Evolutionary conservation across 768 basidiomycete species (phyloP), one percentile per base, ranked within the genome.

Genomic region (Lactarius akahatsu): DNA sequence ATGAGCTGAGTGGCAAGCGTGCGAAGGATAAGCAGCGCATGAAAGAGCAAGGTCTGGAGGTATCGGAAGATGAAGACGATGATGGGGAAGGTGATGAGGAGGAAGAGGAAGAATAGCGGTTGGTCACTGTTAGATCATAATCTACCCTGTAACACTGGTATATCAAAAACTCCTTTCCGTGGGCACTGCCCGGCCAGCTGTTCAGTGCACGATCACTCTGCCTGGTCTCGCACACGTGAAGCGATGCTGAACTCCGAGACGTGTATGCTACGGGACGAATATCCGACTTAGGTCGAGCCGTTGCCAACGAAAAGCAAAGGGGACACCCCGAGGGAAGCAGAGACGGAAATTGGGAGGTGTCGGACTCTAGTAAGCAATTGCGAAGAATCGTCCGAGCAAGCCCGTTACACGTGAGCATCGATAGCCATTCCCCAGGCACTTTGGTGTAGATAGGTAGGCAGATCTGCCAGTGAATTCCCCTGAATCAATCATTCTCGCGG

Each of bases 1-100:
- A 98, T 72, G 97, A 98, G 78, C 80, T 97, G 68, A 91, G 86
- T 55, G 84, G 80, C 69, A 99, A 99, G 78, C 82, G 96, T 61
- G 85, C 84, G 78, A 81, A 80, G 70, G 97, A 98, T 74, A 98
- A 98, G 79, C 82, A 76, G 57, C 80, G 83, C 70, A 84, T 99
- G 80, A 80, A 82, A 72, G 85, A 83, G 64, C 85, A 84, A 11
- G 91, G 91, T 0, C 64, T 93, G 74, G 95, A 95, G 40, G 96
- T 98, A 2, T 95, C 92, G 0, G 96, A 98, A 72, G 96, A 95
- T 65, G 97, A 95, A 64, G 92, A 77, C 0, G 94, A 90, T 4
- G 91, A 86, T 0, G 89, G 83, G 0, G 89, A 85, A 0, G 84
- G 79, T 0, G 83, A 77, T 0, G 77, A 75, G 0, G 76, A 72